Conservation (phyloP, 148 eudicot genomes). For the Dianthus caryophyllus region DNA sequence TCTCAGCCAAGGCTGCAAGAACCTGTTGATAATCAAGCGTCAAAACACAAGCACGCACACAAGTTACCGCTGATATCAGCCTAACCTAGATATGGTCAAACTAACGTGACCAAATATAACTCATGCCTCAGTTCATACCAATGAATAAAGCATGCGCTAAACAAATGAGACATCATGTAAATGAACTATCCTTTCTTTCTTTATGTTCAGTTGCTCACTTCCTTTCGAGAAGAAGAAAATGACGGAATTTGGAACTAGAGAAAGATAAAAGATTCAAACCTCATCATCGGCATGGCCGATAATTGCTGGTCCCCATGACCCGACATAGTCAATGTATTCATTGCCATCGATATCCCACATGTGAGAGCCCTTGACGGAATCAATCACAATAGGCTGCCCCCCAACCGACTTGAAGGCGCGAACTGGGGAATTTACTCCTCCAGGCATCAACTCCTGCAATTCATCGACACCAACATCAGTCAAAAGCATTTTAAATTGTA, state of each 20-base stretch:
- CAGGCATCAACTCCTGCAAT: conserved; percentile 19
- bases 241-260: background rate
- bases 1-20: conserved; percentile 83
- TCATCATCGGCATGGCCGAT: conserved; percentile 15
- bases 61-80: background rate
- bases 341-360: conserved; percentile 97
- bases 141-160: background rate
- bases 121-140: no score
- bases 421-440: conserved; percentile 28
- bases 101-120: no score
- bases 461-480: background rate
- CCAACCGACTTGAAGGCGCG: conserved; percentile 98
- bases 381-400: conserved; percentile 82
- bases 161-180: background rate
- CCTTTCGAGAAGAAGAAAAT: background rate
- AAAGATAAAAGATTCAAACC: conserved; percentile 25
- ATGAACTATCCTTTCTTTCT: background rate
- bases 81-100: background rate
- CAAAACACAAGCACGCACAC: background rate
- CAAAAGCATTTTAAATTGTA: background rate
- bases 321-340: conserved; percentile 92
- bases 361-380: conserved; percentile 80
- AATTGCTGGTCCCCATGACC: conserved; percentile 41
- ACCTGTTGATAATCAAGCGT: conserved; percentile 44
- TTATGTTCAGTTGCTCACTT: background rate